These are phyloP conservation scores for Candida tibetensis DNA, from an alignment of 805 yeast species.

Conservation along the genomic window DNA sequence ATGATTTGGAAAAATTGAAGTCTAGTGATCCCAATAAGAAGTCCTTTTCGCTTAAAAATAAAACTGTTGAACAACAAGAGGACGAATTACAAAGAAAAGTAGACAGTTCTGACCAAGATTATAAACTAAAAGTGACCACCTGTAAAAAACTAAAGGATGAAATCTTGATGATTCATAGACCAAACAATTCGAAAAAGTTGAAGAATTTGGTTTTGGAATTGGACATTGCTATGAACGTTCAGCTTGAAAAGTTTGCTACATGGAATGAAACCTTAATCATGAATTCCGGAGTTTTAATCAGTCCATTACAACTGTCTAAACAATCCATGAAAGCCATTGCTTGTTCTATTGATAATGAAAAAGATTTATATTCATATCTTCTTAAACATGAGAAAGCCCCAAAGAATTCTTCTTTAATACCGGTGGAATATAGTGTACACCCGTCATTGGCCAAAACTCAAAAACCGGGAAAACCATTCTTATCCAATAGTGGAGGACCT, in stretches of 20 bases:
- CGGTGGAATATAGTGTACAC: constrained; percentile 71
- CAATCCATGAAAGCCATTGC: constrained; percentile 78
- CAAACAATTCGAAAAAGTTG: constrained; percentile 66
- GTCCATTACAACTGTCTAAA: constrained; percentile 61
- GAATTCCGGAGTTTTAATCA: constrained; percentile 78
- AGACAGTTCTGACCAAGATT: constrained; percentile 81
- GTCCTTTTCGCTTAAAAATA: constrained; percentile 74
- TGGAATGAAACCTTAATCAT: constrained; percentile 80
- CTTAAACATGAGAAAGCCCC: constrained; percentile 42
- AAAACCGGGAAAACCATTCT: constrained; percentile 32
- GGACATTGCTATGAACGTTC: constrained; percentile 86
- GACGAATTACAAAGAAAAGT: constrained; percentile 83
- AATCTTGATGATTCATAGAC: constrained; percentile 70
- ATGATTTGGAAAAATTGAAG: constrained; percentile 79
- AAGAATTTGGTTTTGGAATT: constrained; percentile 78
- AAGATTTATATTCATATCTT: constrained; percentile 71
- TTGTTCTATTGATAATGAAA: constrained; percentile 75
- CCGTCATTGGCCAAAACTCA: constrained; percentile 51
- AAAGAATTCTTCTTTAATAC: constrained; percentile 42
- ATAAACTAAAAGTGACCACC: constrained; percentile 68
- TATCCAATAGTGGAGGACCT: constrained; percentile 17
- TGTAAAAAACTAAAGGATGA: constrained; percentile 75
- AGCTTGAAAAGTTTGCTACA: constrained; percentile 84
- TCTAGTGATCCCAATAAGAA: constrained; percentile 82
- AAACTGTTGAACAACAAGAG: constrained; percentile 82